Percentiles rank a stretch among this genome's conserved stretches.
Conservation (phyloP, 345 rosid species). For the Euclidium syriacum region DNA sequence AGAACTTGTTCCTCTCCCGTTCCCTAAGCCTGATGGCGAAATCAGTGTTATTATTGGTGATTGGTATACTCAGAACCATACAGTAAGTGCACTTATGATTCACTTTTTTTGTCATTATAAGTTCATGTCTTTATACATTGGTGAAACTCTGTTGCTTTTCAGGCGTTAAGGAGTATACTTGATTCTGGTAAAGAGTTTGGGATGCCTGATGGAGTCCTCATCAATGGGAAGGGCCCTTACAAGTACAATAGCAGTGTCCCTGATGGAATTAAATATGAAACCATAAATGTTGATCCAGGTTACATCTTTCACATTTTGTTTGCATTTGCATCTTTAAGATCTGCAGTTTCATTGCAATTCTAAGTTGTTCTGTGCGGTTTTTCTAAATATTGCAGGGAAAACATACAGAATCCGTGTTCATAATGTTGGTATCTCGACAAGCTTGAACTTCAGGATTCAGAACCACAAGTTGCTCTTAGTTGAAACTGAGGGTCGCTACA, state of each 20-base stretch:
- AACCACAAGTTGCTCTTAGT: slow-evolving; percentile 76
- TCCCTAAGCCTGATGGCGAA: slow-evolving; percentile 71
- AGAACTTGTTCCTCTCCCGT: slow-evolving; percentile 51
- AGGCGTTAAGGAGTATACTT: slow-evolving; percentile 66
- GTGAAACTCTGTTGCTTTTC: slow-evolving; percentile 13
- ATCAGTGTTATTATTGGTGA: slow-evolving; percentile 71
- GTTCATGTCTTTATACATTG: background rate
- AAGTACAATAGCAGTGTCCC: slow-evolving; percentile 68
- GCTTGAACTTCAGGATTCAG: slow-evolving; percentile 94
- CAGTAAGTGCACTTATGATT: slow-evolving; percentile 42
- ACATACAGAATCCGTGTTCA: slow-evolving; percentile 82
- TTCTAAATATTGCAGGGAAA: slow-evolving; percentile 56
- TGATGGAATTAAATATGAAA: slow-evolving; percentile 68
- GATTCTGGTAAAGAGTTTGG: slow-evolving; percentile 87
- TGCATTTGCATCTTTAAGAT: background rate
- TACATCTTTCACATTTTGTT: slow-evolving; percentile 13
- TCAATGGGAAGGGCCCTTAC: slow-evolving; percentile 92
- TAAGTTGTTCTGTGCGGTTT: background rate
- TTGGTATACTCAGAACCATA: slow-evolving; percentile 80
- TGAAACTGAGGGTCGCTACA: slow-evolving; percentile 84
- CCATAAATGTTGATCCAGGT: slow-evolving; percentile 75
- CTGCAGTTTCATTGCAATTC: background rate
- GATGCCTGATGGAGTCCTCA: slow-evolving; percentile 94
- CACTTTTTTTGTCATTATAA: background rate
- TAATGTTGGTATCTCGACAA: slow-evolving; percentile 85